Conservation (phyloP, 2,329 filamentous ascomycete genomes). For the Fusarium phyllophilum region DNA sequence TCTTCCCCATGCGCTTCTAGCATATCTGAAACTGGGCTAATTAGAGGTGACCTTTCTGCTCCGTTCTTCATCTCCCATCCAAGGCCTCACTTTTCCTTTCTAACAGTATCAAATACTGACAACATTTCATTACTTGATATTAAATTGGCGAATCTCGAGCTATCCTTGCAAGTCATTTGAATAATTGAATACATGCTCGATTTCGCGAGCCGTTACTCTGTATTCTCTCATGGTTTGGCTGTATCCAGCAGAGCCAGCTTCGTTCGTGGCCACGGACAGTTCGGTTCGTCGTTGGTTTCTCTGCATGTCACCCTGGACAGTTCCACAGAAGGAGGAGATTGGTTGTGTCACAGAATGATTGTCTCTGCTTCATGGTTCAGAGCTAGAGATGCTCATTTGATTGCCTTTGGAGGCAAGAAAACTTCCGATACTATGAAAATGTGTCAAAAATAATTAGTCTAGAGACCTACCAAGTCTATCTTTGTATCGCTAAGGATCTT, state of each 20-base stretch:
- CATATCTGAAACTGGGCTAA: slow-evolving; percentile 44
- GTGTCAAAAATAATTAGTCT: neutral
- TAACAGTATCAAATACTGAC: neutral
- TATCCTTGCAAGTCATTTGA: neutral
- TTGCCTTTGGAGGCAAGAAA: neutral
- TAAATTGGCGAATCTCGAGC: neutral
- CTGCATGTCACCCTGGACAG: neutral
- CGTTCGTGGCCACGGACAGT: neutral
- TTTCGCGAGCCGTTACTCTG: neutral
- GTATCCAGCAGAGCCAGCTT: neutral
- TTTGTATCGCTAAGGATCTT: neutral
- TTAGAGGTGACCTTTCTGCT: slow-evolving; percentile 22
- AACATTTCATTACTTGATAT: neutral
- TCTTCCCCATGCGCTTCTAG: slow-evolving; percentile 17
- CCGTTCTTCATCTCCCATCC: slow-evolving; percentile 41
- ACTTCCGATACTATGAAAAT: neutral
- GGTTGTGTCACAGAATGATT: slow-evolving; percentile 39
- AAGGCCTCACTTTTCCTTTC: slow-evolving; percentile 8
- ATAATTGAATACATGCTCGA: neutral
- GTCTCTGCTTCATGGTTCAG: slow-evolving; percentile 16
- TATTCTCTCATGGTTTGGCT: neutral
- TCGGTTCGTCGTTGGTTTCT: slow-evolving; percentile 7
- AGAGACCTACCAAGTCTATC: neutral
- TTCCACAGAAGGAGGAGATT: slow-evolving; percentile 31
- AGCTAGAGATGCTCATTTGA: neutral